phyloP scores from a whole-genome alignment of 306 rosid species.

The apple (Malus domestica) region DNA sequence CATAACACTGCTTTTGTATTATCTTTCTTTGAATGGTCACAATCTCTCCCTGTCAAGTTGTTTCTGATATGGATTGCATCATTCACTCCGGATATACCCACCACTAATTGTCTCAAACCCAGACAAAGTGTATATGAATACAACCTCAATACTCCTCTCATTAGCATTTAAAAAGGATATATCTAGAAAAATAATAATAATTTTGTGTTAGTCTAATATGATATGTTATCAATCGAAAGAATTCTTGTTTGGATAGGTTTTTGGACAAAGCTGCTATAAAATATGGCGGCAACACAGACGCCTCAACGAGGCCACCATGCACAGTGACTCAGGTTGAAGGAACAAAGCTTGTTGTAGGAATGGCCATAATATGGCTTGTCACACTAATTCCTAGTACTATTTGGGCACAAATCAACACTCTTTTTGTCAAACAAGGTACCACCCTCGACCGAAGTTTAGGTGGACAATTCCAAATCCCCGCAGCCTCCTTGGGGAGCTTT shows the following conservation, averaged over 20 bases:
- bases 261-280: slow-evolving; percentile 69
- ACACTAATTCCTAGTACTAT: slow-evolving; percentile 62
- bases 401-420: slow-evolving; percentile 66
- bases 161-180: no score
- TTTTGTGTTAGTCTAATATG: not conserved
- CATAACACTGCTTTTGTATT: not conserved
- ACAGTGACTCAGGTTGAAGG: slow-evolving; percentile 72
- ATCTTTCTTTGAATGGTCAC: slow-evolving; percentile 15
- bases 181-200: not conserved
- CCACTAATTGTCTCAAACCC: slow-evolving; percentile 1
- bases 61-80: not conserved
- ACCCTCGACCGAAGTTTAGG: slow-evolving; percentile 37
- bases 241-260: slow-evolving; percentile 31
- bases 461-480: slow-evolving; percentile 32
- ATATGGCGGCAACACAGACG: slow-evolving; percentile 10
- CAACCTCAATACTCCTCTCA: slow-evolving; percentile 1
- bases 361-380: slow-evolving; percentile 61
- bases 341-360: slow-evolving; percentile 47
- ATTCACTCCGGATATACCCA: slow-evolving; percentile 3
- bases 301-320: slow-evolving; percentile 31
- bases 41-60: slow-evolving; percentile 11
- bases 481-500: slow-evolving; percentile 55
- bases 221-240: not conserved
- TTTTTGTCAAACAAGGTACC: slow-evolving; percentile 65
- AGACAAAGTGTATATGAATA: slow-evolving; percentile 1